Conservation (phyloP, 2,329 filamentous ascomycete genomes). For the Coniosporium tulheliwenetii region DNA sequence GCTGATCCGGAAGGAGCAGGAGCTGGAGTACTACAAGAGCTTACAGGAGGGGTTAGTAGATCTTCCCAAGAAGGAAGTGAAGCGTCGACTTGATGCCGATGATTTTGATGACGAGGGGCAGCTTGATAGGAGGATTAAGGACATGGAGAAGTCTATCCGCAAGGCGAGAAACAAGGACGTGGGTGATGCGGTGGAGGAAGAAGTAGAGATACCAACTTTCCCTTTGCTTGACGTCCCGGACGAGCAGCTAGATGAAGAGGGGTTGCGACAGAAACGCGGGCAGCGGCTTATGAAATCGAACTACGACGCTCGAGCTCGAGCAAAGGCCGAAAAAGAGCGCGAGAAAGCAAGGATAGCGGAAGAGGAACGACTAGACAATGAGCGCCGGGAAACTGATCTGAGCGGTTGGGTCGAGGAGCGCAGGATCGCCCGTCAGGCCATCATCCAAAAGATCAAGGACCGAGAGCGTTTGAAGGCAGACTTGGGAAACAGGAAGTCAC, state of each 20-base stretch:
- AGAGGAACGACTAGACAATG: conserved; percentile 67
- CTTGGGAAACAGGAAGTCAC: conserved; percentile 87
- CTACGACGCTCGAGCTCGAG: conserved; percentile 80
- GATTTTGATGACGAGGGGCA: conserved; percentile 85
- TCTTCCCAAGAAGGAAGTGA: conserved; percentile 81
- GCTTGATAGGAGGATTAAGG: conserved; percentile 69
- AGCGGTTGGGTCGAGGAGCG: conserved; percentile 79
- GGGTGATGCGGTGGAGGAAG: conserved; percentile 67
- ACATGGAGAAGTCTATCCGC: conserved; percentile 79
- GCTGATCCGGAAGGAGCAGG: conserved; percentile 70
- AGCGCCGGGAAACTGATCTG: conserved; percentile 69
- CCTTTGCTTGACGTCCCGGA: conserved; percentile 80
- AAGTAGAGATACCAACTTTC: conserved; percentile 67
- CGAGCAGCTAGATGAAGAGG: conserved; percentile 82
- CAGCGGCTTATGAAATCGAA: conserved; percentile 90
- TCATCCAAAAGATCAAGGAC: conserved; percentile 79
- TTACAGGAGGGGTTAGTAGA: conserved; percentile 53
- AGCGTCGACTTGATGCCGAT: conserved; percentile 71
- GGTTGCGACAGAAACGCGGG: conserved; percentile 80
- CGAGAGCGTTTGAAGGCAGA: conserved; percentile 86
- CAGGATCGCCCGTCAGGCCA: conserved; percentile 51
- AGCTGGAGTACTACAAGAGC: conserved; percentile 84
- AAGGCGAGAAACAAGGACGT: conserved; percentile 89
- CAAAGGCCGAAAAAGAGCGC: conserved; percentile 88
- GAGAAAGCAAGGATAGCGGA: conserved; percentile 76